These are phyloP conservation scores for Neurospora tetrasperma DNA, from an alignment of 495 filamentous ascomycete species.

Conservation along the genomic window DNA sequence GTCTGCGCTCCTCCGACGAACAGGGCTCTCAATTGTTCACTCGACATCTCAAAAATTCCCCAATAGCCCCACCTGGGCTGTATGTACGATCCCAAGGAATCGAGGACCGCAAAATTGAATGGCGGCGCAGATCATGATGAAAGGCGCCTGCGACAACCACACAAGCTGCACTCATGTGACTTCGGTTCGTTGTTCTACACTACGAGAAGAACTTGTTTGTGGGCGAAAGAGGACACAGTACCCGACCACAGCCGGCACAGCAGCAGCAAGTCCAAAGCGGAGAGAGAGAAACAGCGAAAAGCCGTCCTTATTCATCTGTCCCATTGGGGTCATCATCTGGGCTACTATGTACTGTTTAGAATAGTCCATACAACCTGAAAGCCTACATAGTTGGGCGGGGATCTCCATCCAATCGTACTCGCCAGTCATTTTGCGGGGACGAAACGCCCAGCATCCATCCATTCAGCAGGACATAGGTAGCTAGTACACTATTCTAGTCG, in stretches of 20 bases:
- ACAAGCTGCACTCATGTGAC: background rate
- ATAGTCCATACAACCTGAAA: background rate
- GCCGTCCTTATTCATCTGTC: background rate
- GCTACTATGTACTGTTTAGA: too few relatives aligned
- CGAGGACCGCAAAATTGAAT: background rate
- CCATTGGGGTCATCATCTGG: background rate
- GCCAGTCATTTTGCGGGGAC: background rate
- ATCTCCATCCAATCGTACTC: background rate
- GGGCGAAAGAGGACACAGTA: background rate
- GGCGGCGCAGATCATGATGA: background rate
- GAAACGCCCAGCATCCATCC: background rate
- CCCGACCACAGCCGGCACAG: background rate
- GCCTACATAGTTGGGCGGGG: background rate
- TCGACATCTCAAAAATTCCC: background rate
- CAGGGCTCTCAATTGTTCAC: background rate
- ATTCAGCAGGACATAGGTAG: too few relatives aligned
- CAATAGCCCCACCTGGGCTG: background rate
- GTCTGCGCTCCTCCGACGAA: background rate
- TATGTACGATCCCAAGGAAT: background rate
- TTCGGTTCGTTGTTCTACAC: background rate
- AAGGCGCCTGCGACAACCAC: background rate
- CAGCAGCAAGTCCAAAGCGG: background rate
- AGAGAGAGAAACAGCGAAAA: background rate
- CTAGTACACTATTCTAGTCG: too few relatives aligned
- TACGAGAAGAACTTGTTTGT: background rate